Conservation (phyloP, 2,329 filamentous ascomycete genomes). For the Phoma herbarum region DNA sequence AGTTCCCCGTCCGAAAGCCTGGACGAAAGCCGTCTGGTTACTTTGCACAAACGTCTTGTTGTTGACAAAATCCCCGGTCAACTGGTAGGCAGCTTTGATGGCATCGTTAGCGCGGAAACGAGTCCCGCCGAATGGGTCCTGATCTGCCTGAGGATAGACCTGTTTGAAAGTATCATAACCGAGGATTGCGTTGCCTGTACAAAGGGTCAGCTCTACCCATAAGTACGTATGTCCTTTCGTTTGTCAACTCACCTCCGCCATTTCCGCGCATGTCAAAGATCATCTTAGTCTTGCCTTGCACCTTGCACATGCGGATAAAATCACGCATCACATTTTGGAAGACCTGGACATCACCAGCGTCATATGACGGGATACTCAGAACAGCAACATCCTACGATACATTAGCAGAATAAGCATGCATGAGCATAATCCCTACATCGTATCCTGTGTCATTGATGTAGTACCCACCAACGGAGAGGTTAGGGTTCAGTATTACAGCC, state of each 20-base stretch:
- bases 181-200: constrained; percentile 55
- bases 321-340: constrained; percentile 53
- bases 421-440: constrained; percentile 41
- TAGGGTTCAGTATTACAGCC: constrained; percentile 47
- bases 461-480: constrained; percentile 56
- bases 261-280: constrained; percentile 72
- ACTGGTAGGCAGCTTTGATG: constrained; percentile 47
- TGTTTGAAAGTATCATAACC: constrained; percentile 61
- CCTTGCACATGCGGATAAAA: constrained; percentile 59
- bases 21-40: constrained; percentile 39
- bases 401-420: constrained; percentile 44
- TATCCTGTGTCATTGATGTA: constrained; percentile 54
- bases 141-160: constrained; percentile 58
- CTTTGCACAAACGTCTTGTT: constrained; percentile 42
- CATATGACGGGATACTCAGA: constrained; percentile 56
- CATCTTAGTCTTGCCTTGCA: constrained; percentile 65
- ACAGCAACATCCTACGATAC: constrained; percentile 56
- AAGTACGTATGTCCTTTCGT: background rate
- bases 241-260: constrained; percentile 52
- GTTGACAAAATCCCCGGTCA: constrained; percentile 41
- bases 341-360: constrained; percentile 38
- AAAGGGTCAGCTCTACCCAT: constrained; percentile 5
- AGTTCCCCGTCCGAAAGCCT: constrained; percentile 36
- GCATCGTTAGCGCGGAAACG: constrained; percentile 58
- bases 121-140: constrained; percentile 56